Evolutionary conservation across 1,284 basidiomycete species (phyloP), one percentile per base, ranked within the genome.

Genomic region (Tilletia setariae): DNA sequence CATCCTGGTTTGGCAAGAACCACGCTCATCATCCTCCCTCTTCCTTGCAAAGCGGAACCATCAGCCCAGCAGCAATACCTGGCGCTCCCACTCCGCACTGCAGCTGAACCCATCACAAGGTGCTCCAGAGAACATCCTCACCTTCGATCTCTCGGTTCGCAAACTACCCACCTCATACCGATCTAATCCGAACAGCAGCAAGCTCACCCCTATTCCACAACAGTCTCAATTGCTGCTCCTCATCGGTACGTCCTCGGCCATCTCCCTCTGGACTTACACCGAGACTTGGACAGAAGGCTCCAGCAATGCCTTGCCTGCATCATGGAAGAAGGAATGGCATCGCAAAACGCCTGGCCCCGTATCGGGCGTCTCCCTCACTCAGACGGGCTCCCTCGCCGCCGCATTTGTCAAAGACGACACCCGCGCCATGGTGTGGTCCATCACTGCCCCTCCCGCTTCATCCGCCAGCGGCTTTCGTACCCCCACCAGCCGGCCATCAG

Each of bases 351-450:
- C 56, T 2, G 28, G 30, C 9, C 32, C 25, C 28, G 28, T 61
- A 6, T 28, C 32, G 16, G 32, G 56, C 56, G 56, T 30, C 9
- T 16, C 30, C 32, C 56, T 61, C 16, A 61, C 56, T 16, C 56
- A 61, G n/a, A 30, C 28, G 13, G 56, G 25, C 4, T 32, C 28
- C 16, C n/a, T 61, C 30, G 56, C 56, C 15, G 56, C 56, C 15
- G 56, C 56, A 16, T 61, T 61, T 16, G n/a, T 61, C 56, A 30
- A 32, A 16, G 16, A 35, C 4, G 56, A 61, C 28, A 19, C 32
- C 15, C 56, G 56, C 56, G 56, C 56, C 30, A 61, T 61, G 28
- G n/a, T 61, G 7, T 61, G 56, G 56, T 32, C 28, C 56, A 61
- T 61, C 56, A 61, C 56, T 16, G 56, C 56, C 6, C 56, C 56